A percentile compares a stretch with the other conserved stretches of the same genome.
phyloP scores from a whole-genome alignment of 441 rosid species.

The Bocquillonia castaneifolia region DNA sequence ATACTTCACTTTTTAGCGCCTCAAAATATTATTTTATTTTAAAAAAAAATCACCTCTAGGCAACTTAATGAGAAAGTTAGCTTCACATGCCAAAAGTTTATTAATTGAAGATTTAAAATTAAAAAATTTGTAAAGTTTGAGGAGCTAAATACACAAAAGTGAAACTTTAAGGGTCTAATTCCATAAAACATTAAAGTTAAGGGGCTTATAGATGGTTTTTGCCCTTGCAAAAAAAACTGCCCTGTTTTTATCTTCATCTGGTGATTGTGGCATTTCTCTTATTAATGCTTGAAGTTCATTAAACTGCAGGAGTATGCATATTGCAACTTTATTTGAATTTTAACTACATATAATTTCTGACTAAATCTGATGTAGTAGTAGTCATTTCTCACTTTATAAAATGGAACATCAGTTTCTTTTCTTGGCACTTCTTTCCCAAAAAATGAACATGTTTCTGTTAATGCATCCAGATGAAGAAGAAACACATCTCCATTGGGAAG shows the following conservation, averaged over 20 bases:
- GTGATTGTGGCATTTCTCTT: background rate
- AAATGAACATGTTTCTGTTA: slow-evolving; percentile 15
- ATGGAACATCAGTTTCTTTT: background rate
- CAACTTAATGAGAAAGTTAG: no score
- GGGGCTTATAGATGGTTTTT: no score
- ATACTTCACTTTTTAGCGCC: no score
- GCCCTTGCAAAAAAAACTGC: no score
- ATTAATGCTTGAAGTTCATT: background rate
- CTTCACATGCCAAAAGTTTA: no score
- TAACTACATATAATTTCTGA: background rate
- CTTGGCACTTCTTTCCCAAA: background rate
- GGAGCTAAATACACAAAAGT: no score
- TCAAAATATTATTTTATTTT: no score
- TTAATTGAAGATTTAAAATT: no score
- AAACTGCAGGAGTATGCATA: background rate
- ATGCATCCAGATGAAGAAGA: slow-evolving; percentile 44
- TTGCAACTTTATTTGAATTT: background rate
- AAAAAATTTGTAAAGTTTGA: no score
- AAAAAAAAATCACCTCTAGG: no score
- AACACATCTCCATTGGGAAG: slow-evolving; percentile 65
- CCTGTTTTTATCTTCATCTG: background rate
- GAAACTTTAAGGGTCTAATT: no score
- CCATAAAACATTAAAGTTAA: no score
- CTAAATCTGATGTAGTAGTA: background rate
- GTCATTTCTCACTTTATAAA: background rate